A percentile compares a stretch with the other conserved stretches of the same genome.
Evolutionary conservation across 495 filamentous ascomycete genomes (phyloP).

Genomic region (Stereocaulon alpinum): DNA sequence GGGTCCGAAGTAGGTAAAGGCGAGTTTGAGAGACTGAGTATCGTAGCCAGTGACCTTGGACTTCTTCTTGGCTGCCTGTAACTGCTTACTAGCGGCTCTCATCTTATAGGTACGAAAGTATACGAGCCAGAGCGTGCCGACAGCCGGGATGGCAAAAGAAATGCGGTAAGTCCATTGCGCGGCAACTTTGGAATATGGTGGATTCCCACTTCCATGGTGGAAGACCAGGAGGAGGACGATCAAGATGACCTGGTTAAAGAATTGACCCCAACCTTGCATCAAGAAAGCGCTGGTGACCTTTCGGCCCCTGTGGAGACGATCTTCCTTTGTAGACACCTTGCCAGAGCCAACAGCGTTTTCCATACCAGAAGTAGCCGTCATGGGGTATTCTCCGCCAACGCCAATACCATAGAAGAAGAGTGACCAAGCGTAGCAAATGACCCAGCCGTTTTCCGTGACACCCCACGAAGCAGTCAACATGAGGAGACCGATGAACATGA

Average conservation of each 20-base stretch:
- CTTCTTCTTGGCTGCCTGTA: constrained; percentile 71
- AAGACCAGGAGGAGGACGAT: constrained; percentile 74
- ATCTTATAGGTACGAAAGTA: constrained; percentile 90
- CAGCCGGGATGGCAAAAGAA: constrained; percentile 73
- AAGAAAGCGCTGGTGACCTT: constrained; percentile 88
- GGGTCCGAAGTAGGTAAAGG: constrained; percentile 67
- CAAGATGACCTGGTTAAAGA: constrained; percentile 77
- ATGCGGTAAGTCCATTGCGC: constrained; percentile 80
- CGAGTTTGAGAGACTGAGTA: constrained; percentile 60
- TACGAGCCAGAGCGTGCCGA: constrained; percentile 83
- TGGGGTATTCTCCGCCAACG: constrained; percentile 90
- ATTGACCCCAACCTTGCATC: constrained; percentile 96
- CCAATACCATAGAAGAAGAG: constrained; percentile 86
- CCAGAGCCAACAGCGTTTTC: constrained; percentile 79
- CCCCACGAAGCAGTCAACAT: constrained; percentile 87
- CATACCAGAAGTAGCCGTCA: constrained; percentile 92
- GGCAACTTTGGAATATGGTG: constrained; percentile 59
- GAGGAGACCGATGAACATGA: constrained; percentile 82
- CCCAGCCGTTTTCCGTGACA: constrained; percentile 71
- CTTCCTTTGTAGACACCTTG: constrained; percentile 75
- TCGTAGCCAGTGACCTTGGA: constrained; percentile 79
- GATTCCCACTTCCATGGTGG: constrained; percentile 60
- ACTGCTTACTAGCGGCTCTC: constrained; percentile 62
- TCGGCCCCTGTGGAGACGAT: constrained; percentile 84
- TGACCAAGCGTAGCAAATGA: constrained; percentile 85